Base-by-base conservation (phyloP, 2,329 filamentous ascomycete species). In the Arthrobotrys megalospora region DNA sequence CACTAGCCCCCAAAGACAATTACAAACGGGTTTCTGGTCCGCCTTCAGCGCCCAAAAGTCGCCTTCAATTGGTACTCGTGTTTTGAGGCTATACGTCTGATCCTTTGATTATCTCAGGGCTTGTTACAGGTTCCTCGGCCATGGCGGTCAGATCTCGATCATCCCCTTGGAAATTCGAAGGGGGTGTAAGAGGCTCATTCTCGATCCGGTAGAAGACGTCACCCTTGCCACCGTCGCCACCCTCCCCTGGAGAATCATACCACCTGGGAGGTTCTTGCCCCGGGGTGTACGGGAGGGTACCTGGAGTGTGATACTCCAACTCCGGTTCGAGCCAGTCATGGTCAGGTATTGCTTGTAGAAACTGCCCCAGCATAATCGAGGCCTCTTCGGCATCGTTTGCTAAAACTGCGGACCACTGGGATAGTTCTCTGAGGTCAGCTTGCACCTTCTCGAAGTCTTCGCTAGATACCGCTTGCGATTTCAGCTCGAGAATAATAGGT, bases 251-350 rank as follows among this genome's bases (percentile, higher is more conserved):
- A 4, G 55, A 28, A 28, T 60, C 36, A 24, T 24, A 28, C 34
- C 36, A 41, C 21, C 1, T 3, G 14, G 34, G 16, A 4, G 1
- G 34, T 36, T n/a, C 55, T 5, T 28, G 19, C 36, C 36, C 36
- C 7, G 55, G 55, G 8, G 55, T 60, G 21, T 41, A 60, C n/a
- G 55, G 55, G 19, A 60, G 55, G 10, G 36, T 60, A n/a, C 19
- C 55, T 28, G 55, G 55, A n/a, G 55, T 60, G 11, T 24, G 1
- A 28, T 8, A 28, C 14, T n/a, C 16, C 36, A 19, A 11, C 14
- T 24, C 19, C 16, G 12, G n/a, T 24, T 16, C 10, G 14, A 19
- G 5, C 14, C 52, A 16, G 52, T n/a, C 24, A 55, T 36, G 5
- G 3, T 3, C 14, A 36, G 38, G 24, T 28, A 73, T 32, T 12